These are phyloP conservation scores for Phycomyces nitens DNA, from an alignment of 192 early-diverging fungal species.

Conservation along the genomic window DNA sequence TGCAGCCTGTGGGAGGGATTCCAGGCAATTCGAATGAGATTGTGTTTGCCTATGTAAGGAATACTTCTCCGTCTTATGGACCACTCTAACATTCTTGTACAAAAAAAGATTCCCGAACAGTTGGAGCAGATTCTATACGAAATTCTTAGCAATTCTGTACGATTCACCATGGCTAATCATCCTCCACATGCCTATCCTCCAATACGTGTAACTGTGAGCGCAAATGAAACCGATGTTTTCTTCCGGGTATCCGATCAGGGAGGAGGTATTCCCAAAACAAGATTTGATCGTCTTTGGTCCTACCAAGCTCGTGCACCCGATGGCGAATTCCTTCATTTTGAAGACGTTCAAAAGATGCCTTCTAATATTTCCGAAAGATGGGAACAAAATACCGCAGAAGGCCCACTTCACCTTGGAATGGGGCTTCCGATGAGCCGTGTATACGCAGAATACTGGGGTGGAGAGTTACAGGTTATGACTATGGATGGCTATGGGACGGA, in stretches of 20 bases:
- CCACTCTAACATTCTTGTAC: no score
- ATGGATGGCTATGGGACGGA: slow-evolving; percentile 92
- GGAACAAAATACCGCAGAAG: slow-evolving; percentile 19
- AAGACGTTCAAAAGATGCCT: slow-evolving; percentile 72
- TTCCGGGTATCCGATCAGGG: slow-evolving; percentile 94
- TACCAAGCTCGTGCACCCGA: slow-evolving; percentile 18
- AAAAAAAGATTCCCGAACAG: slow-evolving; percentile 70
- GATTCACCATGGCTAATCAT: slow-evolving; percentile 61
- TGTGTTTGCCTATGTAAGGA: slow-evolving; percentile 29
- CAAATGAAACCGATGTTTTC: slow-evolving; percentile 67
- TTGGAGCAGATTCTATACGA: slow-evolving; percentile 93
- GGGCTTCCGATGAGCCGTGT: slow-evolving; percentile 88
- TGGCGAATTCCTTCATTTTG: slow-evolving; percentile 61
- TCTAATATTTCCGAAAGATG: slow-evolving; percentile 55
- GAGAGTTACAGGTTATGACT: slow-evolving; percentile 69
- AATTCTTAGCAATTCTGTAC: slow-evolving; percentile 83
- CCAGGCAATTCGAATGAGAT: slow-evolving; percentile 12
- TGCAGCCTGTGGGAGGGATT: background rate
- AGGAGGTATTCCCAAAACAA: slow-evolving; percentile 71
- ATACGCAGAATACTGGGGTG: slow-evolving; percentile 96
- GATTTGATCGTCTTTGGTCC: slow-evolving; percentile 76
- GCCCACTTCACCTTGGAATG: slow-evolving; percentile 63
- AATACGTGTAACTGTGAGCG: slow-evolving; percentile 81
- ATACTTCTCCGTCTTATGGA: no score
- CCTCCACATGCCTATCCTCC: slow-evolving; percentile 55